A percentile compares a stretch with the other conserved stretches of the same genome.
phyloP scores from a whole-genome alignment of 495 filamentous ascomycete species.

The Letharia columbiana region DNA sequence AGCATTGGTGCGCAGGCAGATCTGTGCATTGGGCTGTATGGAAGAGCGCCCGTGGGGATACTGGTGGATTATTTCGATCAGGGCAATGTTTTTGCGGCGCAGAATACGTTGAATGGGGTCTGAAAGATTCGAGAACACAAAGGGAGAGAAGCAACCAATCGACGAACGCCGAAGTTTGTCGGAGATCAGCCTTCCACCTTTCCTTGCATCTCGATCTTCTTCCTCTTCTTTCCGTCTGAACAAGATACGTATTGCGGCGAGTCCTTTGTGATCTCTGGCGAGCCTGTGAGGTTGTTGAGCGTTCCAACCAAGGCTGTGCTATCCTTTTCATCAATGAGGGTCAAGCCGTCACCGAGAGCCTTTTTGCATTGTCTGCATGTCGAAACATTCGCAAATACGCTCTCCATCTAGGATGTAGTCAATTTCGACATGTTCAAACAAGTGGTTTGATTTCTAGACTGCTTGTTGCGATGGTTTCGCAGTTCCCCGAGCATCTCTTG shows the following conservation, averaged over 20 bases:
- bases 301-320: background rate
- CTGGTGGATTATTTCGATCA: conserved; percentile 62
- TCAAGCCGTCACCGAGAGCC: background rate
- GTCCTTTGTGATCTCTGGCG: background rate
- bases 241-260: background rate
- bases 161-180: too few relatives aligned
- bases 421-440: background rate
- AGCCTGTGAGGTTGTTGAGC: background rate
- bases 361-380: too few relatives aligned
- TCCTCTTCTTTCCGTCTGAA: background rate
- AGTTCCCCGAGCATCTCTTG: too few relatives aligned
- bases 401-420: too few relatives aligned
- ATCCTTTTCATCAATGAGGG: background rate
- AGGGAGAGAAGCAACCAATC: background rate
- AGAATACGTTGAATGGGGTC: conserved; percentile 52
- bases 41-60: conserved; percentile 47
- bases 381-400: too few relatives aligned
- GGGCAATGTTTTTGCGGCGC: conserved; percentile 49
- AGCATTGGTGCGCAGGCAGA: conserved; percentile 51
- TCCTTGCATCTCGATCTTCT: background rate
- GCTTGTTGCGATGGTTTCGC: too few relatives aligned
- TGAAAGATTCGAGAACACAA: background rate
- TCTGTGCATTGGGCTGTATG: conserved; percentile 47
- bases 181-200: background rate
- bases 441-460: too few relatives aligned